A percentile compares a stretch with the other conserved stretches of the same genome.
Evolutionary conservation across 768 basidiomycete genomes (phyloP).

Genomic region (Cantharellus cinnabarinus): DNA sequence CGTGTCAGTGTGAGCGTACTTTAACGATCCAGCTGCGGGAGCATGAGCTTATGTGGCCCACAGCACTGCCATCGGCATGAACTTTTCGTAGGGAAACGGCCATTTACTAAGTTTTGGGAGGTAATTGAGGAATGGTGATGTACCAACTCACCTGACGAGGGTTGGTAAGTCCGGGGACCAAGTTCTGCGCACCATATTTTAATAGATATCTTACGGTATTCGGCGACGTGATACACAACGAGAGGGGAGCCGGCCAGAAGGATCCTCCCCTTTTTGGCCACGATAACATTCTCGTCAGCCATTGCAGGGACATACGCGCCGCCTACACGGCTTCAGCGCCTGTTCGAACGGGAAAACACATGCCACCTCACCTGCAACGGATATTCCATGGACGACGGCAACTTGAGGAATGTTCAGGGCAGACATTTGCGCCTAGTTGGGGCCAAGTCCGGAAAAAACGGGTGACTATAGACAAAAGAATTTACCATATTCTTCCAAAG

Average conservation of each 20-base stretch:
- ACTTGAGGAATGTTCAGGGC: conserved; percentile 81
- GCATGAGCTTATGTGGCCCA: too few species aligned
- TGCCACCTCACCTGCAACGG: conserved; percentile 45
- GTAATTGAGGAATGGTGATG: too few species aligned
- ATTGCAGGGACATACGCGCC: conserved; percentile 93
- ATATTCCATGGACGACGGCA: conserved; percentile 84
- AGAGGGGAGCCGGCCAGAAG: conserved; percentile 89
- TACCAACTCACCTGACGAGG: too few species aligned
- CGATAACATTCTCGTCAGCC: conserved; percentile 87
- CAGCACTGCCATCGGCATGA: too few species aligned
- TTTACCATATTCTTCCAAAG: conserved; percentile 89
- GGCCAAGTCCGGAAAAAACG: background rate
- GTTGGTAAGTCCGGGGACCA: too few species aligned
- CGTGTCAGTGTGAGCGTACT: too few species aligned
- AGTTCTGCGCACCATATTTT: too few species aligned
- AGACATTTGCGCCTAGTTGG: conserved; percentile 67
- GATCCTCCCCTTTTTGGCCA: conserved; percentile 77
- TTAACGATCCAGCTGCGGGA: too few species aligned
- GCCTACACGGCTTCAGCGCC: conserved; percentile 21
- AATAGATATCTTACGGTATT: too few species aligned
- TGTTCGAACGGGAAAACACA: conserved; percentile 1
- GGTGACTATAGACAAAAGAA: background rate
- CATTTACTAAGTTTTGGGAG: too few species aligned
- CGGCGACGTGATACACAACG: conserved; percentile 20
- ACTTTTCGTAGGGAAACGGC: too few species aligned